Evolutionary conservation across 2,329 filamentous ascomycete genomes (phyloP), one percentile per base, ranked within the genome.

Genomic region (Samsoniella hepiali): DNA sequence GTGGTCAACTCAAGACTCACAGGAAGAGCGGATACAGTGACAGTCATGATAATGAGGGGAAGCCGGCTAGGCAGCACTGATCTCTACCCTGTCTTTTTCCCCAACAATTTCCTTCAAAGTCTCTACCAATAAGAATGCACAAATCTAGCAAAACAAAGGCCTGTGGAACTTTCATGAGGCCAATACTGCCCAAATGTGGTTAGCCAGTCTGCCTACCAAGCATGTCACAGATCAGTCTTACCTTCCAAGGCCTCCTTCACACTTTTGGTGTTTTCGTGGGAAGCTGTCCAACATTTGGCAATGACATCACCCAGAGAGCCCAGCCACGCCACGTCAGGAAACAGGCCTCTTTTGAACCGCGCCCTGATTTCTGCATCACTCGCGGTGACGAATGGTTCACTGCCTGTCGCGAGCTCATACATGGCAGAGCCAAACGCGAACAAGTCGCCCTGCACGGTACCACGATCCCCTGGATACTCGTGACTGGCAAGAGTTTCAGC

Each of bases 381-480:
- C 5, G 29, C 31, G 9, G 31, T 44, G 27, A 32, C 50, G 17
- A 22, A 61, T 17, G 58, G 50, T 7, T 47, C 50, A 2, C 10
- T 32, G 4, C 58, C 58, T 3, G 49, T 61, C 36, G 8, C 11
- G 2, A 61, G 49, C 47, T 54, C 49, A 15, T 61, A 55, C 29
- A 55, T n/a, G 17, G 38, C 38, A 15, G 54, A 56, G n/a, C 54
- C 54, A 42, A 56, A n/a, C 5, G 54, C 54, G 38, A 56, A 56
- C 42, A 58, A 29, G 32, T 58, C 56, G 29, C 56, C 56, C 10
- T 34, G 22, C 29, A 49, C 56, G 3, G 31, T 22, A 13, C 27
- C 10, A n/a, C 57, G 57, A 36, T 59, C 22, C 10, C 57, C 45
- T 7, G 57, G 57, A 36, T 47, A 59, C 45, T 59, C 45, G 45